Conservation (phyloP, 2,329 filamentous ascomycete genomes). For the Pseudogymnoascus sp. region DNA sequence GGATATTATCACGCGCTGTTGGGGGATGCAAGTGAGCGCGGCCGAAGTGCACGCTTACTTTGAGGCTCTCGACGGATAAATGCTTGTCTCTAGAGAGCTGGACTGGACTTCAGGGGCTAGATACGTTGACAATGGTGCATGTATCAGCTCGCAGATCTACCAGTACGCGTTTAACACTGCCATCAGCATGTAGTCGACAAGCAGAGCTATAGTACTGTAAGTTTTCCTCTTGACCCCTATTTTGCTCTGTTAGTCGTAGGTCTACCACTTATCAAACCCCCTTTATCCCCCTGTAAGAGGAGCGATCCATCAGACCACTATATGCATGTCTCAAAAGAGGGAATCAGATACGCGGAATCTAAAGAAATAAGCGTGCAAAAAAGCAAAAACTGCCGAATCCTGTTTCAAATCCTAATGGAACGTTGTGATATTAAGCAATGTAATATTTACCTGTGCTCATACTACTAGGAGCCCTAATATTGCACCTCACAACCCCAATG, state of each 20-base stretch:
- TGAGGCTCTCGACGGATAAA: not conserved
- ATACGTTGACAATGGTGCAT: not conserved
- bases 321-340: not conserved
- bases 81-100: not conserved
- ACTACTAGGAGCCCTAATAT: not conserved
- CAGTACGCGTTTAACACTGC: not conserved
- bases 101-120: not conserved
- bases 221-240: not conserved
- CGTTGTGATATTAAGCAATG: not conserved
- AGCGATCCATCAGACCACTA: not conserved
- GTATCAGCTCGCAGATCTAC: not conserved
- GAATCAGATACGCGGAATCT: not conserved
- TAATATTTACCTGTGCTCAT: not conserved
- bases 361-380: not conserved
- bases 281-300: not conserved
- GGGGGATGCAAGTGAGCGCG: not conserved
- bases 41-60: not conserved
- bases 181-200: not conserved
- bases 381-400: not conserved
- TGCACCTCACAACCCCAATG: not conserved
- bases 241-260: not conserved
- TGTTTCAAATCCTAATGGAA: not conserved
- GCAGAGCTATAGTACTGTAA: not conserved
- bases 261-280: not conserved
- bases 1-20: not conserved